These are phyloP conservation scores for Nepenthes mirabilis DNA, from an alignment of 148 eudicot species.

Conservation along the genomic window DNA sequence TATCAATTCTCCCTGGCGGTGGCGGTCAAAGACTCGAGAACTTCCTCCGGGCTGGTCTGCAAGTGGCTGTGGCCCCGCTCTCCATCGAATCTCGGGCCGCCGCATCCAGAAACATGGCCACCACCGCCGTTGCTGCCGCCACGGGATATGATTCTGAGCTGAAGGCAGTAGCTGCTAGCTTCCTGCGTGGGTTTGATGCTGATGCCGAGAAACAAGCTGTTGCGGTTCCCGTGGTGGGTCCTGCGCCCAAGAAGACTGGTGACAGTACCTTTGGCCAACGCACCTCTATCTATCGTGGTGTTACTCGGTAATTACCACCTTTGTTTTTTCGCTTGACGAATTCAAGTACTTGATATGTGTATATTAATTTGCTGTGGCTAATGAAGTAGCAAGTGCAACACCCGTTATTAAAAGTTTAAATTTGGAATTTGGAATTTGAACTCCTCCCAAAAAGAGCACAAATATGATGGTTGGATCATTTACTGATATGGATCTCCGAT, in stretches of 20 bases:
- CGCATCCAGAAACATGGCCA: neutral
- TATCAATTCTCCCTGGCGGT: neutral
- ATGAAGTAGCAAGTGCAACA: no score
- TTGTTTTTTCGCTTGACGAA: neutral
- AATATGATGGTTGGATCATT: no score
- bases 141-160: neutral
- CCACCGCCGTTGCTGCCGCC: neutral
- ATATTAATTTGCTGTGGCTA: no score
- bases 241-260: conserved; percentile 2
- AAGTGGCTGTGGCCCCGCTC: neutral
- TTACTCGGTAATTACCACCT: conserved; percentile 3
- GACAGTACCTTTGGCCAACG: conserved; percentile 10
- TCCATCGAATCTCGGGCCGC: neutral
- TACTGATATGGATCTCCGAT: no score
- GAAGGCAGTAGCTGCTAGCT: no score
- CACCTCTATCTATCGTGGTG: conserved; percentile 12
- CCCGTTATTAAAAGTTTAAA: no score
- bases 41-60: no score
- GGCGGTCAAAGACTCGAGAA: neutral
- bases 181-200: no score
- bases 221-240: neutral
- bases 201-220: neutral
- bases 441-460: no score
- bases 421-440: no score
- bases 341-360: no score